Percentiles rank a stretch among this genome's conserved stretches.
Evolutionary conservation across 495 filamentous ascomycete genomes (phyloP).

Genomic region (Aspergillus leporis): DNA sequence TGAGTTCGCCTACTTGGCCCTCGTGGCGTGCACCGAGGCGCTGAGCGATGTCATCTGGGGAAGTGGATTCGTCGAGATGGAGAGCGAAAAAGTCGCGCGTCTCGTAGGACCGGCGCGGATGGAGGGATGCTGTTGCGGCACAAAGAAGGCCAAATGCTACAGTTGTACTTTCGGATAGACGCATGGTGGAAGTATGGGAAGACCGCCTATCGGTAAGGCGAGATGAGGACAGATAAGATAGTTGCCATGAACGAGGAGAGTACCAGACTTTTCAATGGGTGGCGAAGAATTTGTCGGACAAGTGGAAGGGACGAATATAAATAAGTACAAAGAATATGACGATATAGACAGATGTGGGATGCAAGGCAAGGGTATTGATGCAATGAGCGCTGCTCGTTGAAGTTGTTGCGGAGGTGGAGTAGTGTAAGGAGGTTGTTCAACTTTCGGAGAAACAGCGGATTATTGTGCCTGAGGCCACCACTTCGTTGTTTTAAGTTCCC

Average conservation of each 20-base stretch:
- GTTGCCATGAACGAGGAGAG: conserved; percentile 29
- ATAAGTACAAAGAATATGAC: background rate
- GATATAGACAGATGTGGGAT: background rate
- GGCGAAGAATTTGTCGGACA: background rate
- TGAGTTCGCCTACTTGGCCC: conserved; percentile 77
- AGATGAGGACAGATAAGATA: conserved; percentile 25
- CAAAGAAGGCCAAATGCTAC: conserved; percentile 37
- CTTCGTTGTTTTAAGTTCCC: background rate
- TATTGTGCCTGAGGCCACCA: background rate
- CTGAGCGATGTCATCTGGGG: conserved; percentile 71
- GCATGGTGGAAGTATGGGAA: conserved; percentile 30
- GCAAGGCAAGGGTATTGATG: background rate
- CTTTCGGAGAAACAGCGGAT: background rate
- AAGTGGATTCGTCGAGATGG: conserved; percentile 65
- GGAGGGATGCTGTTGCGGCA: conserved; percentile 43
- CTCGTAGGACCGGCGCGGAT: conserved; percentile 61
- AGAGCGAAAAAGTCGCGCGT: conserved; percentile 89
- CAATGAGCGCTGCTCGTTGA: conserved; percentile 1
- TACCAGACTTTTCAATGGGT: background rate
- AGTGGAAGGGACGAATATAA: background rate
- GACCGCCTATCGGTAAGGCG: conserved; percentile 9
- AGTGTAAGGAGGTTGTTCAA: background rate
- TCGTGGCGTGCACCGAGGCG: conserved; percentile 78
- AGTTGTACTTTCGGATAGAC: conserved; percentile 40
- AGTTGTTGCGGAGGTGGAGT: conserved; percentile 1